Base-by-base conservation (phyloP, 106 monocot genomes). In the Alisma plantagoaquatica region DNA sequence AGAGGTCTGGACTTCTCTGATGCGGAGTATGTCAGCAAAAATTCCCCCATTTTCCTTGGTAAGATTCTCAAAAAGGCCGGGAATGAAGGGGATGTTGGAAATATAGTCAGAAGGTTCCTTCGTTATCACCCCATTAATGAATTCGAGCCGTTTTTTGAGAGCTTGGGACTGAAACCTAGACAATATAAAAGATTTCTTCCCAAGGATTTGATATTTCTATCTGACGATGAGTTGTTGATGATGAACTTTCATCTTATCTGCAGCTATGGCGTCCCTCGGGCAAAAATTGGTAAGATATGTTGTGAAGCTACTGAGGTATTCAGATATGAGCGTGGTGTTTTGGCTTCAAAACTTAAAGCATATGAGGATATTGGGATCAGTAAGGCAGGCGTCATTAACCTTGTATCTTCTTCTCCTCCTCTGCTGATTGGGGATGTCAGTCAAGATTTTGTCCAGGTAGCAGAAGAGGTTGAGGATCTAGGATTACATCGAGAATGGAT, bases 311-410 rank as follows among this genome's bases (percentile, higher is more conserved):
- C 51, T 14, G 77, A 72, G 17, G 35, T 77, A 23, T 91, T 84
- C 18, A 59, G 49, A 16, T 77, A 66, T 53, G 56, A 29, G 15
- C 15, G 23, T 2, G 65, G 74, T 4, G 50, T 75, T 1, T 51
- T 91, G 51, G 24, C 8, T 18, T 69, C 43, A 2, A 91, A 84
- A 66, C 73, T 91, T 30, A 16, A 29, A n/a, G 62, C 62, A 56
- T 80, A 80, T 56, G 77, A 80, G 44, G 68, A 57, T n/a, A 23
- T 79, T 38, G 83, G 83, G 11, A 42, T 89, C 49, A 77, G 77
- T 55, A 77, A 63, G 48, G 45, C 25, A 51, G 73, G 41, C 19
- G 51, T 91, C 23, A 74, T 80, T 26, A 91, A 71, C 48, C 31
- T 84, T 16, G 57, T 84, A 28, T 30, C 64, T 61, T 74, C 69